Evolutionary conservation across 257 asterid species (phyloP).

Genomic region (Striga asiatica): DNA sequence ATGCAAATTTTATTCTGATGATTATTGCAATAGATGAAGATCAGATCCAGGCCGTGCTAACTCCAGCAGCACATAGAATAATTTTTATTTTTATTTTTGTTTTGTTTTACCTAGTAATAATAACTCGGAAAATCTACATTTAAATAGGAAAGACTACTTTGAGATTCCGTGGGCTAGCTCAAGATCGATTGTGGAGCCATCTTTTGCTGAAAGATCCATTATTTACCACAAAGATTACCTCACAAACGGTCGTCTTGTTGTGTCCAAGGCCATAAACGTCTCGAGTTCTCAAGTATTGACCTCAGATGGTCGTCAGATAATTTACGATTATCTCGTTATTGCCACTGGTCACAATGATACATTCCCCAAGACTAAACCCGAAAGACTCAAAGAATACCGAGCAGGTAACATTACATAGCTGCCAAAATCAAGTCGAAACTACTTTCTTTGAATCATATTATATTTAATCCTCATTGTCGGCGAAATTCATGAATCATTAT

Average conservation of each 20-base stretch:
- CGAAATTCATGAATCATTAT: background rate
- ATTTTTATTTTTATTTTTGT: background rate
- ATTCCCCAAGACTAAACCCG: conserved; percentile 35
- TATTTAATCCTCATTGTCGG: no score
- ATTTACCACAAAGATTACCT: conserved; percentile 80
- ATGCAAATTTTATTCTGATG: no score
- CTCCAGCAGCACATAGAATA: background rate
- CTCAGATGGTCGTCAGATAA: conserved; percentile 41
- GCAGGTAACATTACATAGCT: conserved; percentile 30
- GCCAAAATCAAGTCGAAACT: no score
- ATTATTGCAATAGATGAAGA: no score
- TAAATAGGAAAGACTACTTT: conserved; percentile 73
- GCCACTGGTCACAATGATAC: conserved; percentile 72
- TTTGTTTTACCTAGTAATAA: background rate
- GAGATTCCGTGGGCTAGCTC: conserved; percentile 87
- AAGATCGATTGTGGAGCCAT: conserved; percentile 74
- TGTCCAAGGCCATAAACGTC: conserved; percentile 48
- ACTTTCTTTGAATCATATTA: no score
- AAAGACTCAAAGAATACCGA: conserved; percentile 39
- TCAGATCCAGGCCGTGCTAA: no score
- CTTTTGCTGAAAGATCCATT: conserved; percentile 57
- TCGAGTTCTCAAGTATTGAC: conserved; percentile 52
- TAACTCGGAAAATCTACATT: background rate
- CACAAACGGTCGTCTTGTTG: conserved; percentile 51
- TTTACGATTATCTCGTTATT: conserved; percentile 68